phyloP scores from a whole-genome alignment of 345 rosid genomes.

The Aethionema arabicum region DNA sequence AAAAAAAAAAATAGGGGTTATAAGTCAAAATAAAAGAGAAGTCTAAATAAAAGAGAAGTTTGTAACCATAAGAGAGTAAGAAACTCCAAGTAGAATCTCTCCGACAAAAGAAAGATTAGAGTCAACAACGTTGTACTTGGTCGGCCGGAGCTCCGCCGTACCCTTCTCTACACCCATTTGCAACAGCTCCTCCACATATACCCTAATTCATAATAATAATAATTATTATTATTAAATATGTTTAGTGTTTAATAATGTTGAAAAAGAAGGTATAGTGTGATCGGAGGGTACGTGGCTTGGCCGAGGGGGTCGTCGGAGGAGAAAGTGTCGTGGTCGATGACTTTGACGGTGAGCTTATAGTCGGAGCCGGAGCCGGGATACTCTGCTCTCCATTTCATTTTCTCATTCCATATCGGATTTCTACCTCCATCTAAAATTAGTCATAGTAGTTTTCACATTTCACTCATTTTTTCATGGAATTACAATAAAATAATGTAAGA shows the following conservation, averaged over 20 bases:
- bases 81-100: slow-evolving; percentile 67
- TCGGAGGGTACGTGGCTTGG: slow-evolving; percentile 56
- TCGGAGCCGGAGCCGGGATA: slow-evolving; percentile 64
- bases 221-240: background rate
- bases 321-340: slow-evolving; percentile 91
- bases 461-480: background rate
- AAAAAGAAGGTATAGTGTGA: background rate
- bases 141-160: slow-evolving; percentile 53
- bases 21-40: background rate
- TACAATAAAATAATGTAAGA: no score
- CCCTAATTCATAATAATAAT: no score
- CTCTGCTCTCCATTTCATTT: slow-evolving; percentile 61
- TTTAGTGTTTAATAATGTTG: background rate
- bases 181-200: slow-evolving; percentile 70
- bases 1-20: background rate
- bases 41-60: background rate
- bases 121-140: slow-evolving; percentile 53
- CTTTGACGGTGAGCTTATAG: slow-evolving; percentile 59
- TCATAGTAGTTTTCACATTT: background rate
- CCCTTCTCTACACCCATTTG: slow-evolving; percentile 78
- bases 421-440: slow-evolving; percentile 37
- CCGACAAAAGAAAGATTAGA: slow-evolving; percentile 53
- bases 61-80: slow-evolving; percentile 39
- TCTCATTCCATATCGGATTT: slow-evolving; percentile 75
- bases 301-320: slow-evolving; percentile 71